Conservation (phyloP, 1,284 basidiomycete genomes). For the Cyathus olla region DNA sequence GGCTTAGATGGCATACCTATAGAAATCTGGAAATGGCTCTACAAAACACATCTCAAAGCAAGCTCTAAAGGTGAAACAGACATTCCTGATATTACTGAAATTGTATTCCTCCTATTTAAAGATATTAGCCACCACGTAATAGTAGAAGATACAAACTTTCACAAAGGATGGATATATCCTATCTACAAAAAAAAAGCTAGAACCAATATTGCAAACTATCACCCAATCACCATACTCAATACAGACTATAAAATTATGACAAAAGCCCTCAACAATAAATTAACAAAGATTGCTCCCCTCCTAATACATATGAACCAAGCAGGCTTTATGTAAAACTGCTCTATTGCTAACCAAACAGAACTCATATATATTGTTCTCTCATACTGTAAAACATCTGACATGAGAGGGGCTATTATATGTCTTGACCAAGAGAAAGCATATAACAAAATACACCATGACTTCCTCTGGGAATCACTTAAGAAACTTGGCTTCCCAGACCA, state of each 20-base stretch:
- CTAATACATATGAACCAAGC: conserved; percentile 41
- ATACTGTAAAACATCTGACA: conserved; percentile 17
- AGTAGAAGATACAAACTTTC: conserved; percentile 17
- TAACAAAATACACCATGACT: conserved; percentile 41
- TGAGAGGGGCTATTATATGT: conserved; percentile 33
- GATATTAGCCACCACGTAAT: background rate
- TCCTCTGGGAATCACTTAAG: conserved; percentile 34
- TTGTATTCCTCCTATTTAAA: background rate
- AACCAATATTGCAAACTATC: conserved; percentile 39
- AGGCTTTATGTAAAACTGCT: conserved; percentile 38
- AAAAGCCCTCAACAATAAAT: conserved; percentile 19
- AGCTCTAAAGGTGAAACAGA: background rate
- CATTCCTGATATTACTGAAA: background rate
- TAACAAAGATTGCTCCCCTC: conserved; percentile 15
- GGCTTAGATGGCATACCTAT: background rate
- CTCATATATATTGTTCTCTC: conserved; percentile 33
- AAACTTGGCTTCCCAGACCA: conserved; percentile 26
- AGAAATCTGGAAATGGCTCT: background rate
- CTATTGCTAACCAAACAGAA: conserved; percentile 38
- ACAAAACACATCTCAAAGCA: background rate
- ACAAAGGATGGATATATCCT: conserved; percentile 44
- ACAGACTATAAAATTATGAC: conserved; percentile 44
- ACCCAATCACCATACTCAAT: conserved; percentile 43
- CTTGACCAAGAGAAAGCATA: conserved; percentile 51
- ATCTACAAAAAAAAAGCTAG: conserved; percentile 41